Evolutionary conservation across 2,329 filamentous ascomycete genomes (phyloP).

Genomic region (Trichoderma breve): DNA sequence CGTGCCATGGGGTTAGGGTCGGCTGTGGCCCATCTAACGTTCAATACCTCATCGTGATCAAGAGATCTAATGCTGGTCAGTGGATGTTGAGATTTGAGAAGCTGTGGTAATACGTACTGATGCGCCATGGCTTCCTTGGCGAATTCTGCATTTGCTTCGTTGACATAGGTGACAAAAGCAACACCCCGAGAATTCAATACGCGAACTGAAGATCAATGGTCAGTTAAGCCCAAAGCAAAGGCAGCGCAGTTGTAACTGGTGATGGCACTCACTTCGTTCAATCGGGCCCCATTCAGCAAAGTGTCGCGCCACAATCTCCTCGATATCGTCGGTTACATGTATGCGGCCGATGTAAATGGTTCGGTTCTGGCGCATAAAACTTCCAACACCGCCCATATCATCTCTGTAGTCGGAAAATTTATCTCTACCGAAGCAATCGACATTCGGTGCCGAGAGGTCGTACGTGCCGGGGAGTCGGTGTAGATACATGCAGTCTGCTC

Average conservation of each 20-base stretch:
- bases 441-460: slow-evolving; percentile 88
- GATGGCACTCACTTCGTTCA: slow-evolving; percentile 59
- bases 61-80: slow-evolving; percentile 46
- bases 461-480: slow-evolving; percentile 83
- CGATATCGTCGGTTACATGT: slow-evolving; percentile 93
- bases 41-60: slow-evolving; percentile 88
- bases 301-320: slow-evolving; percentile 91
- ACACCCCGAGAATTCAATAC: slow-evolving; percentile 88
- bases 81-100: background rate
- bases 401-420: slow-evolving; percentile 92
- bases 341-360: slow-evolving; percentile 93
- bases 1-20: slow-evolving; percentile 95
- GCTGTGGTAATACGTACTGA: slow-evolving; percentile 47
- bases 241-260: background rate
- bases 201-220: slow-evolving; percentile 47
- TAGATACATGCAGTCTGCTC: slow-evolving; percentile 90
- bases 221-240: background rate
- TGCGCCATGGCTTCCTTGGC: slow-evolving; percentile 96
- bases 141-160: slow-evolving; percentile 86
- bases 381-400: slow-evolving; percentile 96
- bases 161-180: slow-evolving; percentile 90
- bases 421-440: slow-evolving; percentile 87
- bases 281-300: slow-evolving; percentile 96
- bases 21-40: slow-evolving; percentile 94
- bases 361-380: slow-evolving; percentile 88